Evolutionary conservation across 305 asterid species (phyloP), one percentile per base, ranked within the genome.

Genomic region (Withania somnifera): DNA sequence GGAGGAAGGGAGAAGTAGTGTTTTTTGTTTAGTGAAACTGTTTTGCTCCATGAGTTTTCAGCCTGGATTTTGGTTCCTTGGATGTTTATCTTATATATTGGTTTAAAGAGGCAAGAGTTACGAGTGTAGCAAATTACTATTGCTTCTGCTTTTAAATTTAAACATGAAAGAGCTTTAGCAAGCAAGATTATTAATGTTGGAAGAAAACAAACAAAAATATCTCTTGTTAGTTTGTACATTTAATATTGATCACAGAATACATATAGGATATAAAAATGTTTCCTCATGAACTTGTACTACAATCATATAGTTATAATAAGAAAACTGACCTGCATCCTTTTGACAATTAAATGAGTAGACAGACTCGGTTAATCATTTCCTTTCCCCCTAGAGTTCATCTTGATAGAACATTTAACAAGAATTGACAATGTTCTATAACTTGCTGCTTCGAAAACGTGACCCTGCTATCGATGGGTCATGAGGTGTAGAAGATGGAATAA

Each of bases 81-180:
- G 83, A 80, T 63, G 63, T 63, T 58, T 79, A 20, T 26, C 50
- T 80, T 53, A 60, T 24, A 60, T 30, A n/a, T 14, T 28, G 28
- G 50, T 80, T 80, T 66, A 66, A 30, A 47, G 83, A 81, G 50
- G 66, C 30, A 56, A 22, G 58, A 51, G 63, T 81, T 60, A 45
- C 42, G 51, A 66, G 54, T 38, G 1, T 30, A 47, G 79, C 63
- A 51, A 67, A 7, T 51, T 51, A n/a, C 40, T 2, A 51, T 75
- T 38, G 63, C 60, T 75, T 75, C 80, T 47, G 19, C n/a, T 53
- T 57, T 57, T 57, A 3, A 10, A 22, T 56, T 56, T 50, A 56
- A 19, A 28, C 61, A 54, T 54, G 58, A 52, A 52, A 7, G 0
- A 14, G 5, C n/a, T 47, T 47, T 47, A 47, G 53, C 53, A 47